Percentiles rank a stretch among this genome's conserved stretches.
phyloP scores from a whole-genome alignment of 2,329 filamentous ascomycete species.

The Monilinia fructicola region DNA sequence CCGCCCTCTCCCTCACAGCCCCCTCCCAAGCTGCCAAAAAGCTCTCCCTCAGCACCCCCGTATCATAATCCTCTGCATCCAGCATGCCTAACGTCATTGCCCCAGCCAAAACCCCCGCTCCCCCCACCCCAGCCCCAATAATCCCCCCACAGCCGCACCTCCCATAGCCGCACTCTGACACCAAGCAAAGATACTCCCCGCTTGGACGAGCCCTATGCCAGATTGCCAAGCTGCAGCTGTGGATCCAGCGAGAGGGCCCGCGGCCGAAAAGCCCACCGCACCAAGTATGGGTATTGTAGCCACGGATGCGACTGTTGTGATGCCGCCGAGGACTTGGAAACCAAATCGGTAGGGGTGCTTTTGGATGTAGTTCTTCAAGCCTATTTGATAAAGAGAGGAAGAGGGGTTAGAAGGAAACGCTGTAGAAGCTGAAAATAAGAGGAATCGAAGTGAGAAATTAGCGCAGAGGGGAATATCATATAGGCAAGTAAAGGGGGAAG shows the following conservation, averaged over 20 bases:
- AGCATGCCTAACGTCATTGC: background rate
- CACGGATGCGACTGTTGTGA: background rate
- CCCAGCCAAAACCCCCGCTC: background rate
- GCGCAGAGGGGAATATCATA: background rate
- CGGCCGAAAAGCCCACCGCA: slow-evolving; percentile 33
- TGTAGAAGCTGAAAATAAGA: too few species aligned
- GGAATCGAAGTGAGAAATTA: background rate
- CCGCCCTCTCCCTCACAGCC: too few species aligned
- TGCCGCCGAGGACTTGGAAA: background rate
- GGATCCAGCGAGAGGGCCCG: slow-evolving; percentile 32
- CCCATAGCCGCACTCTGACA: slow-evolving; percentile 33
- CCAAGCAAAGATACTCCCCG: slow-evolving; percentile 38
- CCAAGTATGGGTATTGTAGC: slow-evolving; percentile 17
- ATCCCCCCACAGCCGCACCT: slow-evolving; percentile 12
- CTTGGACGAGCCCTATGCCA: slow-evolving; percentile 35
- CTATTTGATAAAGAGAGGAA: background rate
- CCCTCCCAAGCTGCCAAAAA: background rate
- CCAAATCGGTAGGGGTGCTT: slow-evolving; percentile 8
- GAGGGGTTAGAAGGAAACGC: background rate
- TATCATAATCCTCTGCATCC: background rate
- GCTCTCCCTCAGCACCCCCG: background rate
- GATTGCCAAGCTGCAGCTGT: slow-evolving; percentile 36
- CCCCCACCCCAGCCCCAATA: slow-evolving; percentile 2
- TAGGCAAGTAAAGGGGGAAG: background rate
- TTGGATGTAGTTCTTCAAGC: background rate